Percentiles rank a stretch among this genome's conserved stretches.
These are phyloP conservation scores for Boletus mariae DNA, from an alignment of 1,284 basidiomycete genomes.

Conservation along the genomic window DNA sequence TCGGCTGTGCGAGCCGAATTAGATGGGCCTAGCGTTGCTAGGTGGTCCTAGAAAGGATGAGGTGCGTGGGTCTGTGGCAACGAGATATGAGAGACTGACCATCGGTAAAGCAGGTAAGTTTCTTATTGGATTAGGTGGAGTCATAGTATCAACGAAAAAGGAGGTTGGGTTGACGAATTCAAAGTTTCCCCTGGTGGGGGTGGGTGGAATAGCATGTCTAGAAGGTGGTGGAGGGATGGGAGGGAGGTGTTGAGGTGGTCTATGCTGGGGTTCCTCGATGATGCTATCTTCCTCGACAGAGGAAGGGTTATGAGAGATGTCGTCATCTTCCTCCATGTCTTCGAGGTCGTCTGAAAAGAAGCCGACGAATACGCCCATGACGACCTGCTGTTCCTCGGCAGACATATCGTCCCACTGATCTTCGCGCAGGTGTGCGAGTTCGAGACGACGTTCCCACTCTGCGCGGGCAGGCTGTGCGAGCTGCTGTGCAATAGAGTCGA, in stretches of 20 bases:
- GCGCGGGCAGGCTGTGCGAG: slow-evolving; percentile 29
- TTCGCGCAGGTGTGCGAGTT: slow-evolving; percentile 28
- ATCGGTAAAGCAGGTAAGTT: slow-evolving; percentile 32
- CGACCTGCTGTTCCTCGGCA: slow-evolving; percentile 29
- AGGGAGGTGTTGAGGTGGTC: slow-evolving; percentile 1
- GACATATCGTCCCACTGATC: slow-evolving; percentile 33
- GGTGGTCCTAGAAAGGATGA: slow-evolving; percentile 21
- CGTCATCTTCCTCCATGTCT: slow-evolving; percentile 16
- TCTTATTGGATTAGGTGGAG: slow-evolving; percentile 26
- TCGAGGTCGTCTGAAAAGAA: slow-evolving; percentile 37
- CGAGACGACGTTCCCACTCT: slow-evolving; percentile 33
- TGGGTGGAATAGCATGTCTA: slow-evolving; percentile 20
- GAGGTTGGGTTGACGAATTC: slow-evolving; percentile 29
- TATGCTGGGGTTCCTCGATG: slow-evolving; percentile 30
- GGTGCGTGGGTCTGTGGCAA: slow-evolving; percentile 10
- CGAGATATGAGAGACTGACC: slow-evolving; percentile 13
- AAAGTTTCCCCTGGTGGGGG: slow-evolving; percentile 24
- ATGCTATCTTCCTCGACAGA: slow-evolving; percentile 34
- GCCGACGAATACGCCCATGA: slow-evolving; percentile 42
- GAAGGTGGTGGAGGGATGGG: background rate
- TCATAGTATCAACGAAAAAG: slow-evolving; percentile 18
- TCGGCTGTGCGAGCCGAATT: slow-evolving; percentile 23
- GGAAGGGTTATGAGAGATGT: slow-evolving; percentile 5
- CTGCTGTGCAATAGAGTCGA: slow-evolving; percentile 20
- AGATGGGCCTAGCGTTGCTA: slow-evolving; percentile 28